Percentiles rank a stretch among this genome's conserved stretches.
These are phyloP conservation scores for Cinnamomum chago DNA, from an alignment of 164 flowering plant genomes.

Conservation along the genomic window DNA sequence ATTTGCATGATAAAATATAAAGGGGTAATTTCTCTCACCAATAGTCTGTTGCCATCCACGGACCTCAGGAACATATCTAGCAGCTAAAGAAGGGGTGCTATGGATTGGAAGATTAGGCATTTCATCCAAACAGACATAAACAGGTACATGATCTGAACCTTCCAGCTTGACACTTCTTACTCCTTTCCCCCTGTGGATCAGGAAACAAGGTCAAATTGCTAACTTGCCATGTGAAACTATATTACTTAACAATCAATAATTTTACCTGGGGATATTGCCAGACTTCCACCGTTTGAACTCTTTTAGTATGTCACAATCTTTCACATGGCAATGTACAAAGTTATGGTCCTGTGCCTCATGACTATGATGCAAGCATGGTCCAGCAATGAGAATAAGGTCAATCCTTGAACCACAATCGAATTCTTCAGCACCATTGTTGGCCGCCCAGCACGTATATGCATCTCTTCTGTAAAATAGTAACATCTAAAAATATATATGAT, in stretches of 20 bases:
- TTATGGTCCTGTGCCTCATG: conserved; percentile 39
- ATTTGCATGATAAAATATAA: not conserved
- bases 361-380: conserved; percentile 71
- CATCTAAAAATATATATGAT: not conserved
- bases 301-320: conserved; percentile 80
- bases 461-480: conserved; percentile 43
- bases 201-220: conserved; percentile 1
- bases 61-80: conserved; percentile 80
- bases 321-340: conserved; percentile 68
- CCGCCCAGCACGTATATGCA: conserved; percentile 96
- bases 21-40: conserved; percentile 37
- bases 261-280: conserved; percentile 59
- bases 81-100: conserved; percentile 73
- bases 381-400: conserved; percentile 83
- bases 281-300: conserved; percentile 84
- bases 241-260: not conserved
- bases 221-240: conserved; percentile 2
- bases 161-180: conserved; percentile 63
- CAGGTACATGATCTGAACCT: conserved; percentile 99
- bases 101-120: conserved; percentile 58
- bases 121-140: conserved; percentile 49
- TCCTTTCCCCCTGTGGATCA: conserved; percentile 71
- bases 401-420: conserved; percentile 92
- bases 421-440: conserved; percentile 75
- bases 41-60: conserved; percentile 87